Evolutionary conservation across 2,329 filamentous ascomycete species (phyloP).

Genomic region (Aspergillus tamarii): DNA sequence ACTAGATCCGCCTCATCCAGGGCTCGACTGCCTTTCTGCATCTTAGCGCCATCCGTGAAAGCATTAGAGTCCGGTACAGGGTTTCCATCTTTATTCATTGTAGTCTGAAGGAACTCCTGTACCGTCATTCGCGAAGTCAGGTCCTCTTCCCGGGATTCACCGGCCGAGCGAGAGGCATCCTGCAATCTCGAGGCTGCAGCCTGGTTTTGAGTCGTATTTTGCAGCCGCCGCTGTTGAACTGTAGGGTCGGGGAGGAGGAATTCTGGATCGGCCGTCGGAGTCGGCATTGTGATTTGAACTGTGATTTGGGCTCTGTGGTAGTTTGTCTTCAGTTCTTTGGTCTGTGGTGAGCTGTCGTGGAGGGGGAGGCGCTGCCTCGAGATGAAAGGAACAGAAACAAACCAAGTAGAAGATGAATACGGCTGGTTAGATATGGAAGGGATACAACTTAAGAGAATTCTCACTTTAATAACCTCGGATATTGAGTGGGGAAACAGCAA

Average conservation of each 20-base stretch:
- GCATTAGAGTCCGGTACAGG: not conserved
- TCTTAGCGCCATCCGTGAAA: not conserved
- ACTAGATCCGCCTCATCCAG: not conserved
- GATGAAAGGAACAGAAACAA: not conserved
- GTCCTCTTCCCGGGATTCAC: not conserved
- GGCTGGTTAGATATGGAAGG: not conserved
- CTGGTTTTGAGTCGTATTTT: not conserved
- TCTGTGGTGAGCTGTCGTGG: not conserved
- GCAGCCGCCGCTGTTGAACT: not conserved
- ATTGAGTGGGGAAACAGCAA: not conserved
- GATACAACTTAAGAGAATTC: too few species aligned
- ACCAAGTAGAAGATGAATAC: not conserved
- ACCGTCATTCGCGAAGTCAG: not conserved
- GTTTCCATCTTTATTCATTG: not conserved
- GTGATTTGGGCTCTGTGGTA: not conserved
- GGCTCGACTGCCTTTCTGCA: not conserved
- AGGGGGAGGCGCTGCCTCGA: not conserved
- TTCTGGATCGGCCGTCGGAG: not conserved
- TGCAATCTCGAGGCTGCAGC: not conserved
- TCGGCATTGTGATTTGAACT: not conserved
- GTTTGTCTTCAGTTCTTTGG: not conserved
- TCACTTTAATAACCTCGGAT: not conserved
- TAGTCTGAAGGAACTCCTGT: not conserved
- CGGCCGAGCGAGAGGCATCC: not conserved
- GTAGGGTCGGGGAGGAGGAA: not conserved